Base-by-base conservation (phyloP, 306 rosid species). In the Leucaena leucocephala region DNA sequence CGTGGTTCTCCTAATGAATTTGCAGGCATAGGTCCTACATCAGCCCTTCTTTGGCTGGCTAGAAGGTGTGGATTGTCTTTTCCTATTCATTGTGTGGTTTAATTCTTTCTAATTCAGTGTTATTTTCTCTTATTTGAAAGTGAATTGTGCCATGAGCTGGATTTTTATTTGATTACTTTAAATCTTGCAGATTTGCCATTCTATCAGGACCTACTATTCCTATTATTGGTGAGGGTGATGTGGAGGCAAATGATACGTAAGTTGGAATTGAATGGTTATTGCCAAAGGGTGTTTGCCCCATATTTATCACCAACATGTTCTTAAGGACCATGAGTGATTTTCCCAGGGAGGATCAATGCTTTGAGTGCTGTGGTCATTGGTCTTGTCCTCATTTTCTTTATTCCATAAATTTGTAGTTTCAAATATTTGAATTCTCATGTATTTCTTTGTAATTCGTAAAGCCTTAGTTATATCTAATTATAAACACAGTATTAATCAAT, bases 1-100 rank as follows among this genome's bases (percentile, higher is more conserved):
- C 98, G 98, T 69, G 96, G 98, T 72, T 95, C 99, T 81, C 99
- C 99, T 5, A 95, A 95, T 91, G 98, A 93, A 86, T 95, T 95
- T 90, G 90, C 99, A 42, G 92, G 99, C 71, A 93, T 95, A 74
- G 99, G 99, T 66, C 76, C 99, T 66, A 95, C 99, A 68, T 93
- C 99, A 27, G 87, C 98, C 70, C 98, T 95, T 82, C 99, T 95
- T 72, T 95, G 99, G 99, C 85, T 95, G 81, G 93, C 98, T 81
- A 87, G 94, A 83, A 84, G 98, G 99, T 86, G 83, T 75, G 87
- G 48, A 22, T 80, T 73, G 75, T 44, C 82, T 81, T 71, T 79
- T 52, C 78, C 70, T 17, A 65, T 58, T 69, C 21, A 49, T 15
- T 45, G 74, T 70, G 15, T 74, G 71, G 76, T 59, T 49, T 74